Percentiles rank a stretch among this genome's conserved stretches.
Conservation (phyloP, 495 filamentous ascomycete genomes). For the Cercophora scortea region DNA sequence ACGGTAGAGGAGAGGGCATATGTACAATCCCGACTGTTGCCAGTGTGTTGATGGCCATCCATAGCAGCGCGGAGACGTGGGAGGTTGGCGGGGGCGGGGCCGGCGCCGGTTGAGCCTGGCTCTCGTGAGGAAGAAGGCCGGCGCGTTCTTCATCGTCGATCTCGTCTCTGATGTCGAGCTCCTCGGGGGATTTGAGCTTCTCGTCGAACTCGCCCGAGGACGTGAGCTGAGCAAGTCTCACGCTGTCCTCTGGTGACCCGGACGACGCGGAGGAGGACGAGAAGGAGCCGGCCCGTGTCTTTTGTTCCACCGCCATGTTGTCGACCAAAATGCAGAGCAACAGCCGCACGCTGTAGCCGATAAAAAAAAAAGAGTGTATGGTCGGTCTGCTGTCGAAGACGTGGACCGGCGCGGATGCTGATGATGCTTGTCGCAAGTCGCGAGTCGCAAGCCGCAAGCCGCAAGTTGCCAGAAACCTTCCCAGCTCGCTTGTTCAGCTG, state of each 20-base stretch:
- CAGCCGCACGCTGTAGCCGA: too few species aligned
- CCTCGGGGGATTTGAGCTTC: conserved; percentile 17
- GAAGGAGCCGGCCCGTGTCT: conserved; percentile 21
- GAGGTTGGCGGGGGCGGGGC: conserved; percentile 12
- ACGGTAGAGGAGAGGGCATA: background rate
- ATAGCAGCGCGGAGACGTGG: conserved; percentile 32
- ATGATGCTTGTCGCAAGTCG: too few species aligned
- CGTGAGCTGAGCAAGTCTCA: conserved; percentile 9
- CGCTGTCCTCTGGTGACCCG: conserved; percentile 6
- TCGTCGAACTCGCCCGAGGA: conserved; percentile 1
- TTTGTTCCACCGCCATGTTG: conserved; percentile 4
- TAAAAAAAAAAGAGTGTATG: too few species aligned
- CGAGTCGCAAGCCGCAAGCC: too few species aligned
- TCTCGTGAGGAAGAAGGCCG: conserved; percentile 19
- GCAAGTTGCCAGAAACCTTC: too few species aligned
- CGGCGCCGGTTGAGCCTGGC: background rate
- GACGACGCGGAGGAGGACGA: conserved; percentile 30
- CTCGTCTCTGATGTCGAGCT: conserved; percentile 18
- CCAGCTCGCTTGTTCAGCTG: too few species aligned
- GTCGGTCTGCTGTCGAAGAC: too few species aligned
- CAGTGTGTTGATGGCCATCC: conserved; percentile 53
- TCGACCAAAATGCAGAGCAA: too few species aligned
- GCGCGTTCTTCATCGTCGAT: conserved; percentile 22
- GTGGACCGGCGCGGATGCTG: too few species aligned
- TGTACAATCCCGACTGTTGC: conserved; percentile 56